Evolutionary conservation across 176 grass and related monocot species (phyloP), one percentile per base, ranked within the genome.

Genomic region (Stipa capillata): DNA sequence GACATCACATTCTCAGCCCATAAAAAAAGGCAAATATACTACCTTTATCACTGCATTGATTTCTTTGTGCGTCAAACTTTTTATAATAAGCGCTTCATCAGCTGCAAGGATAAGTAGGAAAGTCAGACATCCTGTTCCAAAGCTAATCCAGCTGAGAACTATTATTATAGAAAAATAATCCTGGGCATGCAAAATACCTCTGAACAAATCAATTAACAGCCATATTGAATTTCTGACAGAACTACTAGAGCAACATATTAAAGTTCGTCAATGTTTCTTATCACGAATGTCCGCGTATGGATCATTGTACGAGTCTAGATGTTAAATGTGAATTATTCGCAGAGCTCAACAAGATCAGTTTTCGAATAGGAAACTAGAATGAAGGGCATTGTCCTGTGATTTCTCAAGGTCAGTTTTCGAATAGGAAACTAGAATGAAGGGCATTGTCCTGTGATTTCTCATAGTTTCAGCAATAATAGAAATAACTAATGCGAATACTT

Each of bases 51-150:
- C 73, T 31, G 53, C 74, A 82, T 98, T 94, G 74, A 98, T 91
- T 78, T 94, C 92, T 89, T 78, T 94, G 59, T 98, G 96, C 0
- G 87, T 91, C 81, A 94, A 66, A 72, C 96, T 98, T 87, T 98
- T 98, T 69, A 98, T 98, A 78, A 98, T 91, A 83, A 98, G 92
- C 5, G 88, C 90, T 77, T 98, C 96, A 78, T 98, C 88, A 91
- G 90, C 96, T 98, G 89, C 78, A 92, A 85, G 32, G 17, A 48
- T n/a, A 69, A 84, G 63, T 50, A 28, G 64, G 23, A 12, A 10
- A 76, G 45, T 85, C 59, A 85, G 16, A 62, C 10, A 61, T 47
- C 40, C 45, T 48, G 50, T 37, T 65, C 57, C 10, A 81, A 49
- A 82, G 49, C 15, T 36, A 53, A 4, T n/a, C n/a, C n/a, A n/a